Base-by-base conservation (phyloP, 1,284 basidiomycete genomes). In the Puccinia hordei region DNA sequence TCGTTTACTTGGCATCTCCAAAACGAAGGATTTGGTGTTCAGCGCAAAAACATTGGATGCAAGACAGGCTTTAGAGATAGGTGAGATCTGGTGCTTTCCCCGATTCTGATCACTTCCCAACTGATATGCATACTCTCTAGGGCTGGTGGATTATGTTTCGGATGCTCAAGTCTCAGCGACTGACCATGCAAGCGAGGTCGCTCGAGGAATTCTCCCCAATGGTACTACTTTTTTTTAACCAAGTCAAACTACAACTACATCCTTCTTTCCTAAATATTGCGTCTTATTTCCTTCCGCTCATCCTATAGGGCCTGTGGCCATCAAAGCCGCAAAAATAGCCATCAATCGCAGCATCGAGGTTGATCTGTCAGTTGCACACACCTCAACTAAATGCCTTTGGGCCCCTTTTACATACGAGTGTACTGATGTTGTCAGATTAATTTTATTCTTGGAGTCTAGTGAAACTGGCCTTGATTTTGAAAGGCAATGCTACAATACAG, bases 1-100 rank as follows among this genome's bases (percentile, higher is more conserved):
- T 1, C 90, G 93, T 61, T 86, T 97, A 27, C 86, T 98, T 13
- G 95, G 95, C 0, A 86, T 91, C 27, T 88, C 93, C 57, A 92
- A 90, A 85, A 91, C 95, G 8, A 98, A 97, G 86, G 92, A 95
- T 83, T 87, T 95, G 55, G 92, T 95, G 80, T 94, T 92, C 85
- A 93, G 92, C 1, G 92, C 91, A 9, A 88, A 90, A 9, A 87
- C 89, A 76, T 85, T 95, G 73, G 88, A 87, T 27, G 91, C 90
- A 0, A 78, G 85, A 0, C 90, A 97, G 84, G 94, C 94, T 3
- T 86, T 90, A 79, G 88, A 91, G 46, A 90, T 90, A 86, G 95
- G 94, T 93, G 83, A 55, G 88, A 82, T 12, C 57, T 13, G 59
- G 33, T 57, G 3, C 30, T 55, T 38, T 69, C 44, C 2, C 81